Base-by-base conservation (phyloP, 108 stramenopile genomes). In the Skeletonema costatum region DNA sequence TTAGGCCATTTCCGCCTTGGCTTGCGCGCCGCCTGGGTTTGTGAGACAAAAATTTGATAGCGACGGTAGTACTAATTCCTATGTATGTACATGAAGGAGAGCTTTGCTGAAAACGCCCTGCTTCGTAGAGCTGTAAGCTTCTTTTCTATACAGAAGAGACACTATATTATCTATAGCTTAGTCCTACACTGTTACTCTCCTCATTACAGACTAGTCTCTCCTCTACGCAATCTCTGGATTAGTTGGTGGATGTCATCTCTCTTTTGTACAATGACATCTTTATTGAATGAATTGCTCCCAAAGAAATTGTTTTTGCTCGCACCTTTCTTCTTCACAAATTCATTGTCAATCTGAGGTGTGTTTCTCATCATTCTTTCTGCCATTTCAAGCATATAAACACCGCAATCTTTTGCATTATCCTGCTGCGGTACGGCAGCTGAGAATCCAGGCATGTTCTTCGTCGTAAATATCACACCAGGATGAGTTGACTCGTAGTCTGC, bases 351-450 rank as follows among this genome's bases (percentile, higher is more conserved):
- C 5, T 30, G 13, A 14, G 75, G 80, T 32, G 75, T 53, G 14
- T 76, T 48, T 16, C 35, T 14, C 31, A 81, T 36, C 48, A 81
- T 53, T 44, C 68, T 36, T 60, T 83, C 82, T 7, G 68, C 48
- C 17, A 75, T 72, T 74, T 83, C 77, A 51, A 83, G 82, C 75
- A 77, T 83, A 76, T 82, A 89, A 8, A 90, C 85, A 17, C 89
- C 89, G 53, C 89, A 90, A 77, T 90, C 89, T 51, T 85, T 89
- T 19, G 81, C 60, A 59, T 90, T 90, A 36, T 79, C 62, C 68
- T 90, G 89, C 63, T 56, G 38, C 6, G 88, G 89, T 10, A 84
- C 82, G 1, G 66, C 31, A 9, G 87, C 85, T 5, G 66, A 56
- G 48, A 85, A 73, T 17, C 86, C 75, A 29, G 88, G 88, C 35